Evolutionary conservation across 345 rosid genomes (phyloP).

Genomic region (Eutrema japonicum): DNA sequence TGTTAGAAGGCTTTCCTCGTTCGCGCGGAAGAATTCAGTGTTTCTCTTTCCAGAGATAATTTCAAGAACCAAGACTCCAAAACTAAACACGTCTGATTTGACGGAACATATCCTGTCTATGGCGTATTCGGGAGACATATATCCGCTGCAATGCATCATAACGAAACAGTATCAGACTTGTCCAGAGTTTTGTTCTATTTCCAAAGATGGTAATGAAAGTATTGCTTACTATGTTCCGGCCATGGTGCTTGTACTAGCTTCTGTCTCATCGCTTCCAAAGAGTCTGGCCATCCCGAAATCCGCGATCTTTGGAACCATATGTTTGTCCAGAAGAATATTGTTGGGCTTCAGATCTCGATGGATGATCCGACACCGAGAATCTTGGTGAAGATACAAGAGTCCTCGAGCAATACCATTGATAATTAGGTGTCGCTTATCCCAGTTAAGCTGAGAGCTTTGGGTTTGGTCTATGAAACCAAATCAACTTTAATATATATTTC

Average conservation of each 20-base stretch:
- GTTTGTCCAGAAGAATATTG: conserved; percentile 5
- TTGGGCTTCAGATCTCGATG: not conserved
- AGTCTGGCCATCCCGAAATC: conserved; percentile 13
- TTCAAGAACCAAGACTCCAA: conserved; percentile 17
- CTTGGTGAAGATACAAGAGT: conserved; percentile 13
- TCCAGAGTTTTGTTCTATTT: not conserved
- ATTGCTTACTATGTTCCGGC: conserved; percentile 10
- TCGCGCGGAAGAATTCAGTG: not conserved
- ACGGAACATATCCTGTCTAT: not conserved
- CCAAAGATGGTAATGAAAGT: not conserved
- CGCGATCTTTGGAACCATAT: conserved; percentile 6
- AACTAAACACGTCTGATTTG: not conserved
- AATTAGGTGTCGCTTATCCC: not conserved
- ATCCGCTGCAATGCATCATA: not conserved
- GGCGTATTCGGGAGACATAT: conserved; percentile 7
- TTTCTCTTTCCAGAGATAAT: not conserved
- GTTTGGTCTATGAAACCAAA: not conserved
- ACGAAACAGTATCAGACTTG: not conserved
- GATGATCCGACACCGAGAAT: not conserved
- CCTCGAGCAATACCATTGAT: not conserved
- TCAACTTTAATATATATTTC: not conserved
- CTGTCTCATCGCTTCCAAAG: not conserved
- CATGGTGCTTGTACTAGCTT: not conserved
- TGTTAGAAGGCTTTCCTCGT: not conserved
- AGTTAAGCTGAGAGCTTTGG: not conserved